phyloP scores from a whole-genome alignment of 2,329 filamentous ascomycete genomes.

The Aspergillus aculeatinus region DNA sequence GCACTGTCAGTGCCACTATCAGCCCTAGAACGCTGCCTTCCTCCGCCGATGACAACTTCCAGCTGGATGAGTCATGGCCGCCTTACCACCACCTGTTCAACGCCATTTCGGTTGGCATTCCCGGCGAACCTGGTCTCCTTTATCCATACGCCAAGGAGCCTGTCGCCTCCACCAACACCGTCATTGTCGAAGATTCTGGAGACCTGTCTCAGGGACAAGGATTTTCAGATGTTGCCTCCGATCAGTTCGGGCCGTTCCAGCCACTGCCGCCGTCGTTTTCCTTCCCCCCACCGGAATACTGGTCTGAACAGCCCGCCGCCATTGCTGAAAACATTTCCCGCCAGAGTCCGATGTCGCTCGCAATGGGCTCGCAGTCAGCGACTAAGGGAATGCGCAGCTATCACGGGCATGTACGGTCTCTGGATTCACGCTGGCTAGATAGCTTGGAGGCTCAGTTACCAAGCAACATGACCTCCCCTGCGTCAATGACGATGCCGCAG shows the following conservation, averaged over 20 bases:
- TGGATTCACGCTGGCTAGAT: conserved; percentile 37
- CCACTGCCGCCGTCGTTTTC: conserved; percentile 31
- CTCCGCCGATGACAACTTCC: conserved; percentile 40
- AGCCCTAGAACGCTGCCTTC: conserved; percentile 39
- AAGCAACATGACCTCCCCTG: conserved; percentile 27
- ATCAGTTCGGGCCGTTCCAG: conserved; percentile 32
- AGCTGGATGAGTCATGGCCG: conserved; percentile 39
- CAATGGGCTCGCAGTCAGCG: conserved; percentile 23
- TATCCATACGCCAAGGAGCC: conserved; percentile 36
- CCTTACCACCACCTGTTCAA: conserved; percentile 39
- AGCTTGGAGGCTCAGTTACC: conserved; percentile 35
- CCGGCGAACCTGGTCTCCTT: conserved; percentile 33
- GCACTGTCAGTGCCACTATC: conserved; percentile 36
- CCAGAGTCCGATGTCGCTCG: conserved; percentile 11
- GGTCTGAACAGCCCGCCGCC: conserved; percentile 23
- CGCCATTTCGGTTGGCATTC: conserved; percentile 31
- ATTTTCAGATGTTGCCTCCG: conserved; percentile 30
- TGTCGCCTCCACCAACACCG: conserved; percentile 26
- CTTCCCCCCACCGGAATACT: conserved; percentile 29
- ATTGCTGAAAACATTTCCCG: conserved; percentile 9
- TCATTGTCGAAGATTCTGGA: conserved; percentile 38
- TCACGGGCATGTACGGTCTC: conserved; percentile 28
- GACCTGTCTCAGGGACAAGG: conserved; percentile 30
- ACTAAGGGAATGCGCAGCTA: conserved; percentile 26
- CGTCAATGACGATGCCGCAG: conserved; percentile 24